phyloP scores from a whole-genome alignment of 305 asterid species.

The Solanum aculeatissimum region DNA sequence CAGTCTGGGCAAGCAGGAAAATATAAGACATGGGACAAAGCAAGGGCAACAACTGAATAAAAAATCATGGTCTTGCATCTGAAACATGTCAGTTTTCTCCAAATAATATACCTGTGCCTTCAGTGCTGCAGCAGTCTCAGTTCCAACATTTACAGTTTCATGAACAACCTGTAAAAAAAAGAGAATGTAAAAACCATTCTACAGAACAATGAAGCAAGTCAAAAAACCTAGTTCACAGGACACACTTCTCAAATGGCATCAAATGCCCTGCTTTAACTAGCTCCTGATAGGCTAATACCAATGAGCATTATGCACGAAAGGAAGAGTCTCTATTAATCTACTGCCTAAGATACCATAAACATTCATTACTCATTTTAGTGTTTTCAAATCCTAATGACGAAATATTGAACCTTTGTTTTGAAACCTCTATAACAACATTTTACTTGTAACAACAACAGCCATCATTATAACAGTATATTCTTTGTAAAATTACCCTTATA shows the following conservation, averaged over 20 bases:
- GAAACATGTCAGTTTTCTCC: constrained; percentile 5
- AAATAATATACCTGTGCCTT: constrained; percentile 80
- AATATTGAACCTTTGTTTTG: neutral
- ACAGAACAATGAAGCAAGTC: constrained; percentile 2
- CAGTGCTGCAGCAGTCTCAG: constrained; percentile 92
- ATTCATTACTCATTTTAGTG: neutral
- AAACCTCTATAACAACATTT: neutral
- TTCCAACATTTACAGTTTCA: constrained; percentile 75
- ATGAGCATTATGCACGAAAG: neutral
- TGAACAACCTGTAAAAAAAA: constrained; percentile 68
- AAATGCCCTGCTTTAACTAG: neutral
- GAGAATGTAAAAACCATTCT: constrained; percentile 11
- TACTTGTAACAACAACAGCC: neutral
- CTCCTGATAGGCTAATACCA: neutral
- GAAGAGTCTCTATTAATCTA: neutral
- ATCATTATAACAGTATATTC: neutral
- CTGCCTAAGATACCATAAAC: neutral
- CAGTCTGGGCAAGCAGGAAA: constrained; percentile 40
- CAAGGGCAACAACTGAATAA: neutral
- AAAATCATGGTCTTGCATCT: constrained; percentile 5
- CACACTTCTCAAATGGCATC: neutral
- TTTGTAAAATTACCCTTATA: neutral
- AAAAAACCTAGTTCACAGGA: neutral
- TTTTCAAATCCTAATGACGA: neutral
- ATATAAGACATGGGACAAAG: neutral